Base-by-base conservation (phyloP, 805 yeast genomes). In the Ogataea minuta region DNA sequence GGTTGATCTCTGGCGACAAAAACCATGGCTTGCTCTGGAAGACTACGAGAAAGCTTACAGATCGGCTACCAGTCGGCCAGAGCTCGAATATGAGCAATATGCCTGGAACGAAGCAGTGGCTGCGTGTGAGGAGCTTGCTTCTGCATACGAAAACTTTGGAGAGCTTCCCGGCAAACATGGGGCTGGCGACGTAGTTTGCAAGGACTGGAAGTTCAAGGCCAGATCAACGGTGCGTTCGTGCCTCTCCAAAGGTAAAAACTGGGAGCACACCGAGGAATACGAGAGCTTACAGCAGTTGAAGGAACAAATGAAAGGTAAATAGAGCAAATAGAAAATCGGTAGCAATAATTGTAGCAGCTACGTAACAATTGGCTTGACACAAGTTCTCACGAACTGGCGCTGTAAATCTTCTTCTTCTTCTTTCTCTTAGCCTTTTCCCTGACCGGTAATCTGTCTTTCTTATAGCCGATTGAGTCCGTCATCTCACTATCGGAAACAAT, bases 141-240 rank as follows among this genome's bases (percentile, higher is more conserved):
- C 93, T 28, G 91, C 96, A 1, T 91, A 89, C 59, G 89, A 82
- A 55, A 81, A 85, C 3, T 71, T 86, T 23, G 98, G 98, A n/a
- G 93, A 84, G 42, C 61, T 77, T 50, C 84, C 85, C 9, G 95
- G 95, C 6, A 81, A 77, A 52, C 74, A 81, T 54, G 84, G 83
- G 16, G 89, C 87, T 2, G 95, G 82, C 14, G 87, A 84, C 57
- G 49, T 82, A n/a, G 95, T 90, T 8, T 89, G 96, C 60, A 79
- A 81, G 55, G 95, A 89, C 57, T 90, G 97, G 97, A 84, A 78
- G 56, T 85, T 82, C 64, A 88, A 88, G 59, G 81, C 95, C 2
- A 73, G 81, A 46, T 72, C 84, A 11, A 68, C 85, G 1, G 72
- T 89, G 14, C 73, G 95, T 54, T 74, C 86, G 1, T 67, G 89